These are phyloP conservation scores for Rosa chinensis DNA, from an alignment of 306 rosid genomes.

Conservation along the genomic window DNA sequence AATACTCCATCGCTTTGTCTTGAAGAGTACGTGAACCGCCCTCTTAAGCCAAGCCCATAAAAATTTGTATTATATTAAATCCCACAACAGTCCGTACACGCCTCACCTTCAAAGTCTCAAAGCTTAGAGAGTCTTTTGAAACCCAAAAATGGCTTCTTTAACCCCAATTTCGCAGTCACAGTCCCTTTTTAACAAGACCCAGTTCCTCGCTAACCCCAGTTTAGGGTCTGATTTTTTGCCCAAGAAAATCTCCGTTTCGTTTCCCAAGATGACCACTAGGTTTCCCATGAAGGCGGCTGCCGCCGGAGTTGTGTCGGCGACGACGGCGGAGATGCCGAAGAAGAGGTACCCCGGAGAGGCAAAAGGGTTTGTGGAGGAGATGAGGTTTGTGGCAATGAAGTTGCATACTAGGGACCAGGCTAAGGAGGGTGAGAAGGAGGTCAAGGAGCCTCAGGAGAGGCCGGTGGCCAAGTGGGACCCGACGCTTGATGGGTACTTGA, in stretches of 20 bases:
- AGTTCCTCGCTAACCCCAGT: constrained; percentile 6
- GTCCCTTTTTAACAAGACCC: constrained; percentile 32
- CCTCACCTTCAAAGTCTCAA: constrained; percentile 8
- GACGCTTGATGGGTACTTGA: constrained; percentile 68
- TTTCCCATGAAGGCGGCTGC: constrained; percentile 35
- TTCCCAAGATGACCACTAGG: constrained; percentile 9
- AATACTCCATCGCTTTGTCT: constrained; percentile 32
- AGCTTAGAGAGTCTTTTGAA: no score
- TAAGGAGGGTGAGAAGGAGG: constrained; percentile 84
- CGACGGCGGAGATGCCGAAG: constrained; percentile 70
- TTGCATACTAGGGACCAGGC: constrained; percentile 92
- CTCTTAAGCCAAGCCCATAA: constrained; percentile 16
- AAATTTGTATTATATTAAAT: not conserved
- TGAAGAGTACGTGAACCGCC: constrained; percentile 35
- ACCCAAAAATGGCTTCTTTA: constrained; percentile 60
- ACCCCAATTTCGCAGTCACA: constrained; percentile 53
- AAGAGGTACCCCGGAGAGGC: constrained; percentile 86
- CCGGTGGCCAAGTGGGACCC: constrained; percentile 83
- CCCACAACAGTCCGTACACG: constrained; percentile 41
- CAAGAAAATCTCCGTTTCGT: constrained; percentile 11
- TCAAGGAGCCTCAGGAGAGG: constrained; percentile 65
- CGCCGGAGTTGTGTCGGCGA: constrained; percentile 47
- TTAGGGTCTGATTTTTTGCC: constrained; percentile 30
- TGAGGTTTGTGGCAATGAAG: constrained; percentile 99
- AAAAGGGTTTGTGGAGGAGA: constrained; percentile 98